These are phyloP conservation scores for Acanthamoeba sp. DNA, from an alignment of 208 protist genomes.

Conservation along the genomic window DNA sequence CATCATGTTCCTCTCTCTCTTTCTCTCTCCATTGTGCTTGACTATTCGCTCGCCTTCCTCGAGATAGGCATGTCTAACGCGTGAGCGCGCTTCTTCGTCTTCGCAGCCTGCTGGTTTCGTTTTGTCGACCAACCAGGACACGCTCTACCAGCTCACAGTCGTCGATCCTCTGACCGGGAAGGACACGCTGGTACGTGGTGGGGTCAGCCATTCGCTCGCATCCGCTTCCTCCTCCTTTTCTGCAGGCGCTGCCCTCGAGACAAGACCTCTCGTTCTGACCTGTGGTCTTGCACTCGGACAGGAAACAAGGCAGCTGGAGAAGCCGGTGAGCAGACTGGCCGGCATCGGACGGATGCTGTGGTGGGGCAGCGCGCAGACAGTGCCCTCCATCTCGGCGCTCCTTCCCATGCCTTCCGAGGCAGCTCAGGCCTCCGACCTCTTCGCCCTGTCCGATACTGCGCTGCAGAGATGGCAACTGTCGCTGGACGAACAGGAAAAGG, in stretches of 20 bases:
- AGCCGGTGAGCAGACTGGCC: constrained; percentile 26
- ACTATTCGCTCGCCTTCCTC: no score
- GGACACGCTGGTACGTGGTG: constrained; percentile 28
- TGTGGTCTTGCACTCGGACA: not conserved
- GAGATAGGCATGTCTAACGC: not conserved
- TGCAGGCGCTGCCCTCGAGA: no score
- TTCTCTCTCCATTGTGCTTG: no score
- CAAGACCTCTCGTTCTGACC: not conserved
- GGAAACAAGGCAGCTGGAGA: constrained; percentile 40
- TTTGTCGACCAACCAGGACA: constrained; percentile 28
- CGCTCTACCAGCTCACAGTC: constrained; percentile 18
- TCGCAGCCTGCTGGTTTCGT: constrained; percentile 15
- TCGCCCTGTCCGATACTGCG: constrained; percentile 6
- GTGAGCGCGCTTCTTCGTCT: not conserved
- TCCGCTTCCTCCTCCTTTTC: not conserved
- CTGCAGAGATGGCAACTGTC: constrained; percentile 45
- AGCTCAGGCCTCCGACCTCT: not conserved
- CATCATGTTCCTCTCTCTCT: not conserved
- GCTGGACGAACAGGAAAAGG: not conserved
- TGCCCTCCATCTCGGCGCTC: constrained; percentile 40
- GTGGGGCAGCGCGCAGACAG: constrained; percentile 5
- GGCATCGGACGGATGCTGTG: constrained; percentile 35
- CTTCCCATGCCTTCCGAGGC: constrained; percentile 28
- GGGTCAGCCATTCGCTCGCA: not conserved
- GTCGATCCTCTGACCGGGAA: constrained; percentile 35